A percentile compares a stretch with the other conserved stretches of the same genome.
These are phyloP conservation scores for Coccomyxa sp. DNA, from an alignment of 139 green algal genomes.

Conservation along the genomic window DNA sequence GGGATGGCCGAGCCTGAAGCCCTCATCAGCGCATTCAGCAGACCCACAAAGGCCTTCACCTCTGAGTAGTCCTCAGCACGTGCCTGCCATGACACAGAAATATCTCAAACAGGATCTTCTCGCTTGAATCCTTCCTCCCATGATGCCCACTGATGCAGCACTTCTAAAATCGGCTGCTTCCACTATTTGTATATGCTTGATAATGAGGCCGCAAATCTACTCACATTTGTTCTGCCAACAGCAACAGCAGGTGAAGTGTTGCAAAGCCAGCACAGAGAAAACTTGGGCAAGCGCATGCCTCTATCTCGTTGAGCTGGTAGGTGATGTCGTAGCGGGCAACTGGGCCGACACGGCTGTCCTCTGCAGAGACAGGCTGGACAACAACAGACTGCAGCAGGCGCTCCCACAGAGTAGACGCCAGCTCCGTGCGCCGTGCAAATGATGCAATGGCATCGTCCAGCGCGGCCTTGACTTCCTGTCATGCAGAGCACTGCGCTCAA, in stretches of 20 bases:
- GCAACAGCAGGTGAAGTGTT: neutral
- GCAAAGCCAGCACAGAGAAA: neutral
- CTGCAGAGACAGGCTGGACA: slow-evolving; percentile 15
- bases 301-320: slow-evolving; percentile 74
- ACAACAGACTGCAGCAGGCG: slow-evolving; percentile 52
- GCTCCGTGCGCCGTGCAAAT: slow-evolving; percentile 42
- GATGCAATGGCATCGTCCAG: slow-evolving; percentile 50
- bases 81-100: slow-evolving; percentile 4
- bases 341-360: neutral
- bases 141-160: too few relatives aligned
- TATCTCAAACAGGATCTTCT: neutral
- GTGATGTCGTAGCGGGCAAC: slow-evolving; percentile 39
- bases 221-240: neutral
- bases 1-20: slow-evolving; percentile 18
- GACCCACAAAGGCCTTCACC: slow-evolving; percentile 53
- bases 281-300: slow-evolving; percentile 17
- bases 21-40: slow-evolving; percentile 63
- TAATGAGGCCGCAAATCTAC: neutral
- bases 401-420: slow-evolving; percentile 49
- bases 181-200: too few relatives aligned
- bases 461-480: slow-evolving; percentile 37
- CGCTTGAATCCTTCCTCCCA: too few relatives aligned
- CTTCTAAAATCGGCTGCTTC: too few relatives aligned
- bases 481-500: neutral
- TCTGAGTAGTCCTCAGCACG: slow-evolving; percentile 64